Evolutionary conservation across 352 stramenopile genomes (phyloP).

Genomic region (Phytophthora podocarpi): DNA sequence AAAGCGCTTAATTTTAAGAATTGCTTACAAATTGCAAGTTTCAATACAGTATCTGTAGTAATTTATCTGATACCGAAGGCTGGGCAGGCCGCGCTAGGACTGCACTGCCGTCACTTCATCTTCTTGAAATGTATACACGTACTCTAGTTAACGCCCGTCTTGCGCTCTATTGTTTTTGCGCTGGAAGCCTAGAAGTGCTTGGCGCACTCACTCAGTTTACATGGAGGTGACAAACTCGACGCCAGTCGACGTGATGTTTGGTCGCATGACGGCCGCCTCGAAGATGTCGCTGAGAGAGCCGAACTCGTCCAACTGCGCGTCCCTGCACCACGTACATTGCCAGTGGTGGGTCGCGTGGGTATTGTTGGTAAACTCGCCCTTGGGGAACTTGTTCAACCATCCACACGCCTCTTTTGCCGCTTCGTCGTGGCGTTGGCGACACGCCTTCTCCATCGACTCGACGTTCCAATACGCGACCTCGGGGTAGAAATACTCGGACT

Average conservation of each 20-base stretch:
- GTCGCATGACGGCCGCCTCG: constrained; percentile 8
- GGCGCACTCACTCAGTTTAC: too few relatives aligned
- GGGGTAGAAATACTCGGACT: constrained; percentile 57
- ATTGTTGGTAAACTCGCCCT: constrained; percentile 51
- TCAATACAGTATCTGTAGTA: too few relatives aligned
- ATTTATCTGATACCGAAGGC: too few relatives aligned
- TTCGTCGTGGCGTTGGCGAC: constrained; percentile 20
- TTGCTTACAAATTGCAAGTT: too few relatives aligned
- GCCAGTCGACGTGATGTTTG: constrained; percentile 22
- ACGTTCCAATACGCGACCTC: constrained; percentile 63
- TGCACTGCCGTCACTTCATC: too few relatives aligned
- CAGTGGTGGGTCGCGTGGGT: constrained; percentile 58
- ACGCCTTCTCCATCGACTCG: constrained; percentile 36
- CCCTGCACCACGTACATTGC: constrained; percentile 66
- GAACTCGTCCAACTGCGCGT: constrained; percentile 37
- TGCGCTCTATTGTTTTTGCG: too few relatives aligned
- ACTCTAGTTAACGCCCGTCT: too few relatives aligned
- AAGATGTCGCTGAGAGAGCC: constrained; percentile 35
- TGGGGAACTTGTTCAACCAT: constrained; percentile 45
- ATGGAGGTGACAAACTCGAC: constrained; percentile 20
- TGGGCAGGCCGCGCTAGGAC: too few relatives aligned
- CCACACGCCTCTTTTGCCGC: constrained; percentile 36
- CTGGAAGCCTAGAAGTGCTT: too few relatives aligned
- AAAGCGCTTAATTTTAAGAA: too few relatives aligned
- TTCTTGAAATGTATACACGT: too few relatives aligned